Base-by-base conservation (phyloP, 495 filamentous ascomycete genomes). In the Trichoderma virens region DNA sequence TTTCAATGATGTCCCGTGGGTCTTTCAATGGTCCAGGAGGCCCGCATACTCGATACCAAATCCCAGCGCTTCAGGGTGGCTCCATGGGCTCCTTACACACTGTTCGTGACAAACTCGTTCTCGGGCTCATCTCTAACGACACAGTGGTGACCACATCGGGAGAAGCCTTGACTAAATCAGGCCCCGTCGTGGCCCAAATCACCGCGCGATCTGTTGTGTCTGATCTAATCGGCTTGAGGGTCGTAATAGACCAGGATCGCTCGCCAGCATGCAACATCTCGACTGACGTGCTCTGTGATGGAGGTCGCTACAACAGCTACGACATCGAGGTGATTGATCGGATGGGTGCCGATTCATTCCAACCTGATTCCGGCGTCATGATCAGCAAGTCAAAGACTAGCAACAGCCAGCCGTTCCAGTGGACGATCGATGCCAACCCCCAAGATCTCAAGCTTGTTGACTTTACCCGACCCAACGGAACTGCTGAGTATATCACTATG, bases 21-120 rank as follows among this genome's bases (percentile, higher is more conserved):
- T 73, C 67, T 45, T 78, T 78, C 69, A 78, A 78, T 63, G 76
- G 76, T 1, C 76, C 76, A 0, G 75, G 76, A 8, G 76, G 76
- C 11, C 76, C 76, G n/a, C 76, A 78, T 62, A 75, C 71, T 14
- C 71, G 76, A 3, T 78, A 74, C 72, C 71, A 77, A 63, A 76
- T 78, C 20, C 76, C 76, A 1, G 68, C 76, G 14, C 67, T 68
- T 0, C 68, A 70, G 32, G 76, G 76, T 13, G 74, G 61, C 1
- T 69, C 72, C 2, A 65, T 78, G 35, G 76, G 76, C 27, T 77
- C 75, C 1, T 67, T 77, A 11, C 76, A 78, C 63, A 77, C 76
- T 2, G 70, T 77, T 69, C 70, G 75, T 0, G 76, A 78, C 47
- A 78, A 78, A 65, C 60, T 72, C 61, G 74, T 75, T 47, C 74